These are phyloP conservation scores for Stagonosporopsis rhizophila DNA, from an alignment of 2,329 filamentous ascomycete genomes.

Conservation along the genomic window DNA sequence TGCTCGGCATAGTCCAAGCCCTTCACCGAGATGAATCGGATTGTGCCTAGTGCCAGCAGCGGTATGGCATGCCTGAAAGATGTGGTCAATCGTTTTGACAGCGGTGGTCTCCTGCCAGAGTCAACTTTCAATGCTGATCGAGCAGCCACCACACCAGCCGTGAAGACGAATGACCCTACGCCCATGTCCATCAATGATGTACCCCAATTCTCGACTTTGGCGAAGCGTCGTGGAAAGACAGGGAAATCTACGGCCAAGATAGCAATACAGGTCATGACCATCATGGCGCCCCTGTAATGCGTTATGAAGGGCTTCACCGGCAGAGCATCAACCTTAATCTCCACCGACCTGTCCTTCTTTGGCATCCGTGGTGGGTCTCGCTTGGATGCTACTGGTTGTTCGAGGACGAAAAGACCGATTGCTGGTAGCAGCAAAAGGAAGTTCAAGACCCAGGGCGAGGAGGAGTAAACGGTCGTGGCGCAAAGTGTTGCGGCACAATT, in stretches of 20 bases:
- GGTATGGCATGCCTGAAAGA: conserved; percentile 84
- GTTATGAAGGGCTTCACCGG: conserved; percentile 93
- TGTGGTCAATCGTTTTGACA: conserved; percentile 66
- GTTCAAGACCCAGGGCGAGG: conserved; percentile 75
- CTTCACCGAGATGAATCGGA: conserved; percentile 88
- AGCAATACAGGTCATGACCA: conserved; percentile 85
- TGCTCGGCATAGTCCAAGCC: conserved; percentile 96
- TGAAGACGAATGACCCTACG: conserved; percentile 97
- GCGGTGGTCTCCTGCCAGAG: conserved; percentile 56
- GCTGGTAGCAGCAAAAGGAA: conserved; percentile 76
- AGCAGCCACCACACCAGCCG: conserved; percentile 87
- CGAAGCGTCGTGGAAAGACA: conserved; percentile 91
- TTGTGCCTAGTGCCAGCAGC: conserved; percentile 77
- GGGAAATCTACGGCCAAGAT: conserved; percentile 97
- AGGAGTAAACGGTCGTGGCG: conserved; percentile 84
- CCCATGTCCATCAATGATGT: conserved; percentile 99
- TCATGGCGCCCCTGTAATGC: conserved; percentile 87
- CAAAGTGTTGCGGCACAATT: conserved; percentile 84
- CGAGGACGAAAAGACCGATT: conserved; percentile 63
- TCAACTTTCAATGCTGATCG: conserved; percentile 77
- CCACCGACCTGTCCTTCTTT: conserved; percentile 26
- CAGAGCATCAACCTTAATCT: conserved; percentile 58
- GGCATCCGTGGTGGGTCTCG: conserved; percentile 29
- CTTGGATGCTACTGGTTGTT: conserved; percentile 29
- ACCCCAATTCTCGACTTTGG: conserved; percentile 99